Conservation (phyloP, 176 grass and related monocot genomes). For the Tillandsia fasciculata region DNA sequence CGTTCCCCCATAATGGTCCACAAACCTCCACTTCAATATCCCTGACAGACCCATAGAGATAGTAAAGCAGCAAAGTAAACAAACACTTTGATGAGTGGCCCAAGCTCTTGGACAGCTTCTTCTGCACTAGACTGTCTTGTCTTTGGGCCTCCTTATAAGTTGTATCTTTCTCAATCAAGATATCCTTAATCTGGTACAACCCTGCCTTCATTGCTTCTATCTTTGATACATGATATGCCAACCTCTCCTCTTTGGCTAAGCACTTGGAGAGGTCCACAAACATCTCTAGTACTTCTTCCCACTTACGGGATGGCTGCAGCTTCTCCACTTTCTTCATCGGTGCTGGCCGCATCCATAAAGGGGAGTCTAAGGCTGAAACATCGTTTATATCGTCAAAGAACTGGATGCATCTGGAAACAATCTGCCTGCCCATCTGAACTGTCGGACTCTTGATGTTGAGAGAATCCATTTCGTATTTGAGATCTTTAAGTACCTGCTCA, state of each 20-base stretch:
- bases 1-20: conserved; percentile 25
- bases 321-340: conserved; percentile 27
- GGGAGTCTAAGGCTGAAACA: conserved; percentile 21
- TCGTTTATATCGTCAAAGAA: conserved; percentile 34
- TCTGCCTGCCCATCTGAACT: conserved; percentile 54
- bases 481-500: conserved; percentile 50
- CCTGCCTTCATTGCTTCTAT: conserved; percentile 70
- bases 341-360: conserved; percentile 68
- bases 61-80: conserved; percentile 72
- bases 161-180: conserved; percentile 51
- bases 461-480: conserved; percentile 36
- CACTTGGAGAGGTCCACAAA: conserved; percentile 54
- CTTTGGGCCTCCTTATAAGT: conserved; percentile 62
- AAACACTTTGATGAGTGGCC: conserved; percentile 69
- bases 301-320: conserved; percentile 31
- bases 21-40: conserved; percentile 48
- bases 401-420: conserved; percentile 35
- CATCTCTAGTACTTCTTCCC: conserved; percentile 86
- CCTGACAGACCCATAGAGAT: conserved; percentile 53
- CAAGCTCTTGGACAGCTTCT: conserved; percentile 59
- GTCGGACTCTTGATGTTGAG: conserved; percentile 21
- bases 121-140: conserved; percentile 66
- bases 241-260: conserved; percentile 25
- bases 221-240: conserved; percentile 40
- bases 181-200: conserved; percentile 54